Evolutionary conservation across 352 stramenopile genomes (phyloP).

Genomic region (Pythium oligandrum): DNA sequence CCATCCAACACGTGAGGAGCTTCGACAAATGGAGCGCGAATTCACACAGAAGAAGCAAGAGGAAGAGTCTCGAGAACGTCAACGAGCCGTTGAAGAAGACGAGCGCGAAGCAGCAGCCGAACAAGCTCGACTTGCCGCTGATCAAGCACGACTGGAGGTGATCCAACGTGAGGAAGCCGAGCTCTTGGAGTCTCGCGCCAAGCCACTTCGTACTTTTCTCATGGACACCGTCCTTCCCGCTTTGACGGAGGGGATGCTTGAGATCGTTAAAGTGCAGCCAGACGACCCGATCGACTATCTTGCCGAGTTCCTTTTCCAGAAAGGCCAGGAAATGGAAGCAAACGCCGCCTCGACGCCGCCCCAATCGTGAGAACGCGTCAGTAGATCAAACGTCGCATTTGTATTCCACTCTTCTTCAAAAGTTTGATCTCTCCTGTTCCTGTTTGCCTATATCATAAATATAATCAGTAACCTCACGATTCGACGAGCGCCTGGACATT

Average conservation of each 20-base stretch:
- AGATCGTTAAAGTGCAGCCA: slow-evolving; percentile 84
- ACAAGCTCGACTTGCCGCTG: slow-evolving; percentile 39
- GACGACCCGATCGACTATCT: slow-evolving; percentile 86
- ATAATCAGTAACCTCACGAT: no score
- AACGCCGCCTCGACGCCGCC: slow-evolving; percentile 2
- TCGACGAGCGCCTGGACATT: no score
- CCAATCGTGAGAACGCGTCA: slow-evolving; percentile 8
- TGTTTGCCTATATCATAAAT: no score
- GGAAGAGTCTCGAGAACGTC: slow-evolving; percentile 30
- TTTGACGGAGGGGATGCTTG: slow-evolving; percentile 81
- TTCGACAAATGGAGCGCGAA: slow-evolving; percentile 39
- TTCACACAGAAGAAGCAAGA: slow-evolving; percentile 39
- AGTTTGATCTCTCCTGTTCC: no score
- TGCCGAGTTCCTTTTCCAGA: slow-evolving; percentile 83
- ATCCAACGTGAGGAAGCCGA: slow-evolving; percentile 77
- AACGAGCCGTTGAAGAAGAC: slow-evolving; percentile 38
- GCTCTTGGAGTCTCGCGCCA: slow-evolving; percentile 72
- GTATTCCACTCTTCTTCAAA: no score
- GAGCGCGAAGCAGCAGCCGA: slow-evolving; percentile 44
- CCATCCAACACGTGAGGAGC: slow-evolving; percentile 69
- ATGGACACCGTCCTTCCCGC: slow-evolving; percentile 83
- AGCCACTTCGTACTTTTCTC: slow-evolving; percentile 75
- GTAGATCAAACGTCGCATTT: not conserved
- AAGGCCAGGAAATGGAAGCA: slow-evolving; percentile 53
- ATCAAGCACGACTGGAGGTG: slow-evolving; percentile 60